phyloP scores from a whole-genome alignment of 805 yeast species.

The Myxozyma udenii region DNA sequence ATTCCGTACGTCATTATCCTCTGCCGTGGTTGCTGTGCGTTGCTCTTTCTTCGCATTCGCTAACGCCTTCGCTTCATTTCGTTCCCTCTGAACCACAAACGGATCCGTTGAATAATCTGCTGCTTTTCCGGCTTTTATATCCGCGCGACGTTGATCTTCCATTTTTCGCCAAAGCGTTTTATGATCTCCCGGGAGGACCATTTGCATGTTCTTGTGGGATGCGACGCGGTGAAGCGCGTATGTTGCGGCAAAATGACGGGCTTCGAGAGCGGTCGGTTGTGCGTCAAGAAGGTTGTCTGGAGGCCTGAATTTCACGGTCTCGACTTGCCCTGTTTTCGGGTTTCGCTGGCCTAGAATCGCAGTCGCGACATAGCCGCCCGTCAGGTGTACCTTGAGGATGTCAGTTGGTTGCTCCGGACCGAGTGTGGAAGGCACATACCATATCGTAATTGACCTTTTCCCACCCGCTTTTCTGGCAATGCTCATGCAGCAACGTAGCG shows the following conservation, averaged over 20 bases:
- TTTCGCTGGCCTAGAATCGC: slow-evolving; percentile 68
- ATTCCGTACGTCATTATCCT: neutral
- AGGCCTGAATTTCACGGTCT: slow-evolving; percentile 54
- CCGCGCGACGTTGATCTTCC: slow-evolving; percentile 55
- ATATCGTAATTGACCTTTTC: slow-evolving; percentile 76
- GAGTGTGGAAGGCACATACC: slow-evolving; percentile 40
- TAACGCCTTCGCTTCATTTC: slow-evolving; percentile 49
- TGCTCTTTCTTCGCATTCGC: slow-evolving; percentile 14
- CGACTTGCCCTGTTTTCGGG: slow-evolving; percentile 72
- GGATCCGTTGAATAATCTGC: slow-evolving; percentile 70
- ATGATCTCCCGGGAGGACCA: slow-evolving; percentile 83
- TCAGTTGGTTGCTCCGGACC: slow-evolving; percentile 11
- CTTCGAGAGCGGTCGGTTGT: slow-evolving; percentile 81
- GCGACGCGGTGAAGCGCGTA: slow-evolving; percentile 76
- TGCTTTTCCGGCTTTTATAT: slow-evolving; percentile 50
- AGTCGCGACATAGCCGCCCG: slow-evolving; percentile 60
- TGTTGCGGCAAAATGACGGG: slow-evolving; percentile 87
- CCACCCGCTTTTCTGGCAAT: slow-evolving; percentile 87
- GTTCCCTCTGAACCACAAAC: slow-evolving; percentile 63
- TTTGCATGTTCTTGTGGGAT: slow-evolving; percentile 74
- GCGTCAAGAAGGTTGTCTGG: slow-evolving; percentile 54
- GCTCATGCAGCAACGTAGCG: slow-evolving; percentile 77
- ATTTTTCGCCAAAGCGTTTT: slow-evolving; percentile 73
- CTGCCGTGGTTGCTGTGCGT: slow-evolving; percentile 12
- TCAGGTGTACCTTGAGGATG: slow-evolving; percentile 38